Evolutionary conservation across 2,329 filamentous ascomycete genomes (phyloP).

Genomic region (Pseudogymnoascus sp.): DNA sequence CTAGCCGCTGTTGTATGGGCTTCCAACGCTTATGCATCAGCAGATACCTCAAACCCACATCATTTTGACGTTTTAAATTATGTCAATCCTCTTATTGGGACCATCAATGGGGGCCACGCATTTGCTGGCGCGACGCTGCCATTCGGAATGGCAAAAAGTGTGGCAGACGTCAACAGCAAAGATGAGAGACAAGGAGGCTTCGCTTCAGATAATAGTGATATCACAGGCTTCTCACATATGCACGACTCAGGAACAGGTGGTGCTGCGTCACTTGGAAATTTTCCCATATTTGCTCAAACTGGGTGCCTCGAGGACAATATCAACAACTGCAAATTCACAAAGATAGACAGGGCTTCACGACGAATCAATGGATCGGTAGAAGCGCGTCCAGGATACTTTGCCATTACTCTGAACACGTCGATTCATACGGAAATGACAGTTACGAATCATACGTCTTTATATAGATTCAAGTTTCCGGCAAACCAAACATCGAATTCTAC

Average conservation of each 20-base stretch:
- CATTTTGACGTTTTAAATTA: conserved; percentile 32
- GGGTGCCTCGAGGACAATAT: conserved; percentile 53
- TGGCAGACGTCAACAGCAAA: conserved; percentile 42
- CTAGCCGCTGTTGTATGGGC: neutral
- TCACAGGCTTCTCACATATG: conserved; percentile 28
- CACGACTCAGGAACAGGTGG: conserved; percentile 41
- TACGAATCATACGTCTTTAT: conserved; percentile 56
- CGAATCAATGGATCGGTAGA: conserved; percentile 40
- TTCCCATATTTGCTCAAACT: conserved; percentile 61
- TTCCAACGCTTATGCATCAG: neutral
- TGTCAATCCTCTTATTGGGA: conserved; percentile 47
- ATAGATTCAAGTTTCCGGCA: conserved; percentile 53
- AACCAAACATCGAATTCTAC: conserved; percentile 26
- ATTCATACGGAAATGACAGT: conserved; percentile 60
- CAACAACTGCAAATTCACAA: conserved; percentile 52
- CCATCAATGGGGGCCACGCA: conserved; percentile 46
- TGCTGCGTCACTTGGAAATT: conserved; percentile 59
- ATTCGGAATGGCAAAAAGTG: conserved; percentile 42
- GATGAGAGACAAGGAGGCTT: conserved; percentile 50
- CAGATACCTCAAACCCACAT: neutral
- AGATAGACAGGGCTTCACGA: conserved; percentile 35
- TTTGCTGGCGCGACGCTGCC: conserved; percentile 48
- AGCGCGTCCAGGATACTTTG: conserved; percentile 58
- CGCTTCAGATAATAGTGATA: conserved; percentile 36
- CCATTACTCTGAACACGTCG: conserved; percentile 48